Percentiles rank a stretch among this genome's conserved stretches.
Evolutionary conservation across 768 basidiomycete genomes (phyloP).

Genomic region (Cubamyces lactineus): DNA sequence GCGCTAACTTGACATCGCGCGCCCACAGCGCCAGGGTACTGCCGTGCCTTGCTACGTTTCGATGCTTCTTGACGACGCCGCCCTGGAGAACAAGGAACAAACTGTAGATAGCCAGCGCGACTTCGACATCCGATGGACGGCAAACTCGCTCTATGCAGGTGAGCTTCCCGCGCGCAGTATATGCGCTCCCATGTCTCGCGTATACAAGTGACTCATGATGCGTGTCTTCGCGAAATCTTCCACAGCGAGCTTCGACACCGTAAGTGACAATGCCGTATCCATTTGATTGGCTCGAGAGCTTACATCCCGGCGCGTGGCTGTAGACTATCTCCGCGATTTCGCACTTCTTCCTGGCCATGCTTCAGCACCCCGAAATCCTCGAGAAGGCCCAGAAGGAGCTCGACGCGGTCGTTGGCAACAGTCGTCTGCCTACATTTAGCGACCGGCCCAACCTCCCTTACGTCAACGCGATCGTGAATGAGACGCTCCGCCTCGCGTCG

Average conservation of each 20-base stretch:
- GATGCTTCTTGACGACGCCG: slow-evolving; percentile 57
- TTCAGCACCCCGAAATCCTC: slow-evolving; percentile 58
- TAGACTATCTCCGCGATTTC: slow-evolving; percentile 58
- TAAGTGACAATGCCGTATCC: slow-evolving; percentile 31
- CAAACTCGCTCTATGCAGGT: slow-evolving; percentile 78
- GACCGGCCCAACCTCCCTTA: slow-evolving; percentile 62
- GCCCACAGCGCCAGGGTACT: slow-evolving; percentile 39
- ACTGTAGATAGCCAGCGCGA: slow-evolving; percentile 46
- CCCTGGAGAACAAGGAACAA: slow-evolving; percentile 31
- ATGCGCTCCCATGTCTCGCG: background rate
- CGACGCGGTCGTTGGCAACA: slow-evolving; percentile 56
- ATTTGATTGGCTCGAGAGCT: background rate
- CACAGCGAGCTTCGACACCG: slow-evolving; percentile 64
- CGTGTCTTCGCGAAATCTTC: slow-evolving; percentile 9
- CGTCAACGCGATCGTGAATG: slow-evolving; percentile 58
- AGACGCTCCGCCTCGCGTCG: slow-evolving; percentile 56
- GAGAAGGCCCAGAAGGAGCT: slow-evolving; percentile 66
- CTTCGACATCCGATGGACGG: slow-evolving; percentile 77
- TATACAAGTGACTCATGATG: background rate
- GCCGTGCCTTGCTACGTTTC: slow-evolving; percentile 46
- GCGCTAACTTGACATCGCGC: background rate
- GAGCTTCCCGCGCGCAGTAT: slow-evolving; percentile 20
- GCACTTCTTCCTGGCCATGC: slow-evolving; percentile 71
- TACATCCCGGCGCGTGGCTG: background rate
- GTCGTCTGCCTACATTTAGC: slow-evolving; percentile 60